Base-by-base conservation (phyloP, 768 basidiomycete species). In the Termitomyces sp. region DNA sequence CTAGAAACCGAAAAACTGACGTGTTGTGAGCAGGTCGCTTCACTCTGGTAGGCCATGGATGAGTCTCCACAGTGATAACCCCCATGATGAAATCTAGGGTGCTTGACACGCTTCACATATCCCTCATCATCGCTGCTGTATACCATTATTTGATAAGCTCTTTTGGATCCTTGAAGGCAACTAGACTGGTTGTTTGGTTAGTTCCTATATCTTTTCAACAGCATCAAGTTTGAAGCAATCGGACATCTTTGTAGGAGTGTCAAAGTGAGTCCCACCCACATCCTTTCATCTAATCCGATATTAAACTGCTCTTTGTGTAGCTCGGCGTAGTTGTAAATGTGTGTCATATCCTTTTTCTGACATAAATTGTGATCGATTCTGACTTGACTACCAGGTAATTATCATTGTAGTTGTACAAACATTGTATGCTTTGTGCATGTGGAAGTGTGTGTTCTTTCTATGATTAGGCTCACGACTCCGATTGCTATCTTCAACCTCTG, bases 391-490 rank as follows among this genome's bases (percentile, higher is more conserved):
- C 3, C 28, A 70, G 69, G 54, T 68, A 15, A 48, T 64, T 1
- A 66, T 68, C n/a, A 57, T 69, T 30, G 50, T 65, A 46, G n/a
- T 56, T 14, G 68, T 70, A 38, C 68, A 69, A 62, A 67, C 57
- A 34, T 54, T 69, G 35, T 70, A 70, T 28, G 66, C 66, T 17
- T 24, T 65, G 19, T 61, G 69, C 11, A 60, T 69, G 17, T 70
- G 67, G 66, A 68, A 60, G 57, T 61, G 69, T 70, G 53, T 42
- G 66, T 65, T 7, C 21, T 7, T 41, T 32, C 2, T 26, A 5
- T n/a, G 1, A 11, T n/a, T 45, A 37, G 3, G 2, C 48, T 4
- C 40, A 21, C 19, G 17, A 12, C 19, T 22, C 38, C 35, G 17
- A 2, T 47, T 38, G 38, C n/a, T n/a, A n/a, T n/a, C n/a, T n/a